Conservation (phyloP, 2,329 filamentous ascomycete genomes). For the Trichoderma koningii region DNA sequence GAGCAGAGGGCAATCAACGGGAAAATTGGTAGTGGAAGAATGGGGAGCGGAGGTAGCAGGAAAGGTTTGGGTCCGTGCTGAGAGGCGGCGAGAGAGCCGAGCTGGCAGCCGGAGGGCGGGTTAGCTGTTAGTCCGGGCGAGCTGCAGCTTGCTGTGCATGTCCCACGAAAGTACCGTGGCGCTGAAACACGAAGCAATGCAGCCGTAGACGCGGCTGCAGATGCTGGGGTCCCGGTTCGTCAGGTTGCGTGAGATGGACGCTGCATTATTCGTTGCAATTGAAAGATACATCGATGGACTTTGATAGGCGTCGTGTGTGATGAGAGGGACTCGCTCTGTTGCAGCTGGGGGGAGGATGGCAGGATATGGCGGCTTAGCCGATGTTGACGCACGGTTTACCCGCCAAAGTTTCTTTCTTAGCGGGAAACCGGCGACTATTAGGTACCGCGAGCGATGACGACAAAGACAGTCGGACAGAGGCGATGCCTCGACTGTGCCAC, state of each 20-base stretch:
- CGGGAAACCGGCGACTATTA: neutral
- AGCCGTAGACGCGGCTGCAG: neutral
- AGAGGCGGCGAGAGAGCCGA: constrained; percentile 3
- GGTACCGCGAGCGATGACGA: neutral
- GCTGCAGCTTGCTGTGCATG: neutral
- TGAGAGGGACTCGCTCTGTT: too few species aligned
- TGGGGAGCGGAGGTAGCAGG: constrained; percentile 32
- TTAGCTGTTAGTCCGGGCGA: constrained; percentile 28
- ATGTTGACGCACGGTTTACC: constrained; percentile 37
- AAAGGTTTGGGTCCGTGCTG: constrained; percentile 36
- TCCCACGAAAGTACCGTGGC: neutral
- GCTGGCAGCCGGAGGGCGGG: constrained; percentile 22
- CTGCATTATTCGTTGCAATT: neutral
- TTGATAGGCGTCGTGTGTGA: too few species aligned
- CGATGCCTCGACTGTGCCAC: neutral
- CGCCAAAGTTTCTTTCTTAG: constrained; percentile 28
- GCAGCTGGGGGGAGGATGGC: neutral
- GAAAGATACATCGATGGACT: neutral
- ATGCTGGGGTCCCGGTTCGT: neutral
- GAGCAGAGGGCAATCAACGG: constrained; percentile 38
- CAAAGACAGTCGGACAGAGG: constrained; percentile 1
- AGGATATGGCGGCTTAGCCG: constrained; percentile 37
- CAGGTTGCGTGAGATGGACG: neutral
- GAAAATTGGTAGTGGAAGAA: constrained; percentile 49
- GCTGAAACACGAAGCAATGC: neutral